Evolutionary conservation across 2,329 filamentous ascomycete genomes (phyloP), one percentile per base, ranked within the genome.

Genomic region (Ophiocordyceps camponoti-leonardi): DNA sequence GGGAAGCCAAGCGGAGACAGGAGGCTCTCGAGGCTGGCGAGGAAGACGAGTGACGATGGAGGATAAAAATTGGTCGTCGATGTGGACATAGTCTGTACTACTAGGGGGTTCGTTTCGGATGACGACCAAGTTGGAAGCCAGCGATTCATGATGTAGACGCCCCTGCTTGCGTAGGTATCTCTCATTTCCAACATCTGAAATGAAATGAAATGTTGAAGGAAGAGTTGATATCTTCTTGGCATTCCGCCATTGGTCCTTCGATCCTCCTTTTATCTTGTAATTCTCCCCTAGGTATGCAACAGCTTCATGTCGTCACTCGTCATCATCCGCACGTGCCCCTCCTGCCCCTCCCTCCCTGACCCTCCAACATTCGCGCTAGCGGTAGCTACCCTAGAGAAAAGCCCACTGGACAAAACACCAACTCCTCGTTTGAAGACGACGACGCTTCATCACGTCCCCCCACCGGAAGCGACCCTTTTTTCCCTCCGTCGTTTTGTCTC

Each of bases 1-100:
- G 77, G 46, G 74, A 71, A 44, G 74, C 73, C 13, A 77, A 67
- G 61, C 72, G 67, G 58, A 71, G 72, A 49, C 68, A 71, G 50
- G 70, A 68, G 49, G 71, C 68, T 4, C 65, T 70, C 26, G 71
- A 72, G 20, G 66, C 65, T 1, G 70, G 68, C 2, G 71, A 73
- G 49, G 68, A 70, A 41, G 64, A 70, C 8, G 67, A 65, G 40
- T 23, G 22, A 23, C 22, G 22, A 23, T 23, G 22, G 66, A 69
- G 7, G 65, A 69, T 40, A 65, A 63, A 7, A 60, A 59, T 22
- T 55, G 48, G 1, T 48, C 40, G 26, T 42, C 35, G 47, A 44
- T 20, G 22, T 23, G 22, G 22, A 23, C 22, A 16, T 23, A 23
- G 22, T 18, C 16, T 16, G n/a, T 16, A n/a, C 5, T 13, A 4